Evolutionary conservation across 352 stramenopile species (phyloP), one percentile per base, ranked within the genome.

Genomic region (Thalassiosira sp.): DNA sequence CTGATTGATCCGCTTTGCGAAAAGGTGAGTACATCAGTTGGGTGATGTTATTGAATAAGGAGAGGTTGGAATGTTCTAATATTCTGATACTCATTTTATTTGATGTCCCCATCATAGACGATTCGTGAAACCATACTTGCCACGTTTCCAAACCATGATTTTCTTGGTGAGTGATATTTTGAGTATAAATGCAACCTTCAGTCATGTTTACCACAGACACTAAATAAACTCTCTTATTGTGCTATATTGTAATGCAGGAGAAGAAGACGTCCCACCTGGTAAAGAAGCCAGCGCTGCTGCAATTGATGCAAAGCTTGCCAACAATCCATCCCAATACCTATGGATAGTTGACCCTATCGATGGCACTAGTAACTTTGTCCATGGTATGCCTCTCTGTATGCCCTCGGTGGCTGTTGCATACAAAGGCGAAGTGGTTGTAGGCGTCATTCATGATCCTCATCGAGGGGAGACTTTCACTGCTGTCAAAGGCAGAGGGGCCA

Each of bases 361-460:
- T 66, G 86, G 86, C 18, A 92, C 86, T n/a, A 82, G 84, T 0
- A 93, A 93, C 59, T 93, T 94, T 82, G 87, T 91, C 6, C 68
- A 91, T 54, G 84, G 84, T 8, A 88, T 93, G 65, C 88, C 88
- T 5, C 61, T 92, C 0, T 91, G 74, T 59, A 84, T 91, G 68
- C 88, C 90, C 8, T 90, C 78, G 0, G 79, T 94, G n/a, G 89
- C 86, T 10, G 94, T 95, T 25, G 91, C 95, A 2, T 93, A 97
- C 79, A 83, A 89, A 3, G 95, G 94, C 2, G 69, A 96, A 22
- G 93, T 98, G 7, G 86, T 98, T 7, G 92, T 97, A 0, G 96
- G 94, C 31, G 95, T 97, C 13, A 96, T 98, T 76, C 97, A 95
- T 76, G 94, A 98, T 80, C 95, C 95, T 59, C 97, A 98, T 79